These are phyloP conservation scores for Silene latifolia DNA, from an alignment of 148 eudicot species.

Conservation along the genomic window DNA sequence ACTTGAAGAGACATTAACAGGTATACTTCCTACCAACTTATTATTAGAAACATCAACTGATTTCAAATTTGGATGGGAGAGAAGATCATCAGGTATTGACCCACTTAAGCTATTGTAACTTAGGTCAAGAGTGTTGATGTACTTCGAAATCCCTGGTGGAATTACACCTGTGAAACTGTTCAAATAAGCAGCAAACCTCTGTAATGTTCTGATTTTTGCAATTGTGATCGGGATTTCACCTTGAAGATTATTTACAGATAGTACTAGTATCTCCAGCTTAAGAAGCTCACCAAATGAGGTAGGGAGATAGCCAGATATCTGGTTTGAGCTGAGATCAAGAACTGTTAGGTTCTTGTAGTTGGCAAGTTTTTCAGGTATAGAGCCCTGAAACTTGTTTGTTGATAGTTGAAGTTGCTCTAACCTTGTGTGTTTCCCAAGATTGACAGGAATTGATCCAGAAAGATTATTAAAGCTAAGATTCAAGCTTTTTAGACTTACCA, in stretches of 20 bases:
- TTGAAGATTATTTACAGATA: conserved; percentile 49
- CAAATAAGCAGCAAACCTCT: conserved; percentile 66
- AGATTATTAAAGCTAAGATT: conserved; percentile 52
- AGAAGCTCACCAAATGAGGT: conserved; percentile 36
- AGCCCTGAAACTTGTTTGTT: conserved; percentile 34
- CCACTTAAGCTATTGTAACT: conserved; percentile 62
- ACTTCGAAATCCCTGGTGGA: conserved; percentile 51
- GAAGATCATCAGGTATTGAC: conserved; percentile 47
- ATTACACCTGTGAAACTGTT: conserved; percentile 52
- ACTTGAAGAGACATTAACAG: conserved; percentile 37
- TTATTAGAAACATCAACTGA: conserved; percentile 59
- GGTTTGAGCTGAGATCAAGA: conserved; percentile 60
- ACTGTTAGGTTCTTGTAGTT: conserved; percentile 38
- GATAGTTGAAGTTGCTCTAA: conserved; percentile 57
- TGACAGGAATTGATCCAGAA: conserved; percentile 47
- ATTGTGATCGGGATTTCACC: conserved; percentile 53
- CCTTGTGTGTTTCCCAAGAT: conserved; percentile 35
- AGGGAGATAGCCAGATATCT: conserved; percentile 45
- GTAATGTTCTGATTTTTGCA: conserved; percentile 33
- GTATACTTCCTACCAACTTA: conserved; percentile 46
- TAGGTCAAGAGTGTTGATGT: conserved; percentile 47
- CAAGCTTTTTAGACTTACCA: conserved; percentile 42
- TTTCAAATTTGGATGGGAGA: conserved; percentile 46
- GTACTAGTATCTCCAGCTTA: conserved; percentile 40
- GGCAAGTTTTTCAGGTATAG: conserved; percentile 42